phyloP scores from a whole-genome alignment of 179 eudicot species.

The Silene vulgaris region DNA sequence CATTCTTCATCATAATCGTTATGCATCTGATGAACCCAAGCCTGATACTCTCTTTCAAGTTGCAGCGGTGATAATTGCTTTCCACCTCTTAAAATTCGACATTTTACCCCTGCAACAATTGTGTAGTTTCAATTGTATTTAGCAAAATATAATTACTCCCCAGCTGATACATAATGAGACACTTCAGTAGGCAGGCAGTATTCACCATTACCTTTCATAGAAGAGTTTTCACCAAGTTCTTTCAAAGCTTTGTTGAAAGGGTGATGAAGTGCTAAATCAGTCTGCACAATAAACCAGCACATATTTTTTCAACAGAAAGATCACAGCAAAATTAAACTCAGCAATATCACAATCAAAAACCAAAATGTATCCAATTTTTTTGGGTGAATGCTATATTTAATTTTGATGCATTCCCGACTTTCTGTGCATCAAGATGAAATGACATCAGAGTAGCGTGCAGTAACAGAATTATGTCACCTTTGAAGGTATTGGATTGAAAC shows the following conservation, averaged over 20 bases:
- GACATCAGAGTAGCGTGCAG: background rate
- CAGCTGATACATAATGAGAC: background rate
- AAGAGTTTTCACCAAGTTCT: constrained; percentile 45
- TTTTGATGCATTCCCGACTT: no score
- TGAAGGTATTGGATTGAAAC: constrained; percentile 62
- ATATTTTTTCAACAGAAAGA: background rate
- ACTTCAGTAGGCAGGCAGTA: background rate
- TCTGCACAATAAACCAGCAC: constrained; percentile 33
- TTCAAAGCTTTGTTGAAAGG: constrained; percentile 56
- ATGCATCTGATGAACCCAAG: constrained; percentile 68
- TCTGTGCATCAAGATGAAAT: background rate
- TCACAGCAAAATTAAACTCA: background rate
- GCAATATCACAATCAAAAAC: background rate
- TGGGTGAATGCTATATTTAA: no score
- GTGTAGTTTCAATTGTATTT: background rate
- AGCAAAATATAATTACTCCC: background rate
- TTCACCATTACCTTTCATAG: constrained; percentile 44
- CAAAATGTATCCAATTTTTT: no score
- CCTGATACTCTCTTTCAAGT: constrained; percentile 52
- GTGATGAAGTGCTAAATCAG: constrained; percentile 60
- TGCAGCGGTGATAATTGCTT: constrained; percentile 44
- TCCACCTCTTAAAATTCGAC: constrained; percentile 33
- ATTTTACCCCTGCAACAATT: constrained; percentile 36
- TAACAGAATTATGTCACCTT: constrained; percentile 42
- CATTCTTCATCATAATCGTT: constrained; percentile 51